phyloP scores from a whole-genome alignment of 257 asterid species.

The Anisodus acutangulus region DNA sequence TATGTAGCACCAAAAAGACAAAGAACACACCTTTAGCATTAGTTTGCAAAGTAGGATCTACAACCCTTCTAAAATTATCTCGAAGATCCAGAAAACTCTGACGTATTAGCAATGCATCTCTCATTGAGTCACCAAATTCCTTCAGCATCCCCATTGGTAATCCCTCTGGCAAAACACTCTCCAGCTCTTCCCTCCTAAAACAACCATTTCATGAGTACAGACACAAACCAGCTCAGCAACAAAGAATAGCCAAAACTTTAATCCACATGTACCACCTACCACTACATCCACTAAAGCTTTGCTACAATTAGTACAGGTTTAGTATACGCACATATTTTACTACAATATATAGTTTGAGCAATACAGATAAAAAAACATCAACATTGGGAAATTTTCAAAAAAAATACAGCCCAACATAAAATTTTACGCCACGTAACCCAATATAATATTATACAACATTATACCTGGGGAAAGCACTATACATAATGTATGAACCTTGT shows the following conservation, averaged over 20 bases:
- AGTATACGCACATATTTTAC: background rate
- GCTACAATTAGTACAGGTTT: background rate
- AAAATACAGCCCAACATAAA: too few species aligned
- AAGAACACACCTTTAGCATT: conserved; percentile 57
- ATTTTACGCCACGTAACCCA: too few species aligned
- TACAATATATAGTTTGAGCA: background rate
- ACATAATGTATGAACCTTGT: too few species aligned
- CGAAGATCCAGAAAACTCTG: conserved; percentile 84
- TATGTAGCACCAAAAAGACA: conserved; percentile 23
- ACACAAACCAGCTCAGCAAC: conserved; percentile 10
- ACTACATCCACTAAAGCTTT: background rate
- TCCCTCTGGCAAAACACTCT: conserved; percentile 79
- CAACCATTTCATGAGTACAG: conserved; percentile 28
- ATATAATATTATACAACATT: too few species aligned
- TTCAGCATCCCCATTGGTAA: conserved; percentile 84
- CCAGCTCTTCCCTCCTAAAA: conserved; percentile 70
- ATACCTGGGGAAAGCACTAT: too few species aligned
- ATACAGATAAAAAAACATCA: too few species aligned
- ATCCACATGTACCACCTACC: background rate
- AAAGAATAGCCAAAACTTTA: conserved; percentile 11
- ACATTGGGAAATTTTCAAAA: too few species aligned
- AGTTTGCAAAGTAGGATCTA: conserved; percentile 67
- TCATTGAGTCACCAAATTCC: conserved; percentile 87
- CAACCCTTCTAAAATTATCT: conserved; percentile 77
- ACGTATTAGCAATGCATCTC: conserved; percentile 84